phyloP scores from a whole-genome alignment of 2,329 filamentous ascomycete species.

The Alternaria viburni region DNA sequence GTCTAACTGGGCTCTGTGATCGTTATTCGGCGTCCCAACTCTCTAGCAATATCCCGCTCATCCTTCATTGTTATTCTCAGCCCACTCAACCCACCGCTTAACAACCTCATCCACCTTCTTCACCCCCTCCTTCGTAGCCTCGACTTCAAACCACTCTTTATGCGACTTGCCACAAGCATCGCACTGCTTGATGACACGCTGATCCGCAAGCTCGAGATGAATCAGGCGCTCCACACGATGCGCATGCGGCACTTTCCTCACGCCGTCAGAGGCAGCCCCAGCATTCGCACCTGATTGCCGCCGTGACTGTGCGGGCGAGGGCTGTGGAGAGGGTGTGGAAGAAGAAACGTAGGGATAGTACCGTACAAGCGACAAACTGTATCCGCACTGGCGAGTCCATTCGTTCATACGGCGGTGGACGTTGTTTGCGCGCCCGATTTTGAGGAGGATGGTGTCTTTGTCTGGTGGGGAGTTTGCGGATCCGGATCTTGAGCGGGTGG shows the following conservation, averaged over 20 bases:
- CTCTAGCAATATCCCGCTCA: background rate
- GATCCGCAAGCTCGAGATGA: constrained; percentile 79
- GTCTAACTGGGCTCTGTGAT: background rate
- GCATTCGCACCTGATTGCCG: constrained; percentile 28
- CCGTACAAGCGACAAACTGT: constrained; percentile 83
- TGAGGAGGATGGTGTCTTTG: constrained; percentile 68
- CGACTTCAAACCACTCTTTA: constrained; percentile 93
- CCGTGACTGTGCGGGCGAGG: constrained; percentile 28
- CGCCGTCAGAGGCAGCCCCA: constrained; percentile 28
- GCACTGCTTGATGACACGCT: constrained; percentile 69
- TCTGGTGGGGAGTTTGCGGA: constrained; percentile 1
- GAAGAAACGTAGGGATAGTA: constrained; percentile 80
- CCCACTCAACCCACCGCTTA: constrained; percentile 86
- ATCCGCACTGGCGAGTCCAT: constrained; percentile 92
- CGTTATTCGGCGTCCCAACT: background rate
- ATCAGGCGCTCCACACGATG: constrained; percentile 89
- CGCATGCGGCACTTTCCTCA: constrained; percentile 79
- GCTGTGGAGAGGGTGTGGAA: constrained; percentile 34
- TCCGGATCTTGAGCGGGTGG: background rate
- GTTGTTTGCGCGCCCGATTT: constrained; percentile 74
- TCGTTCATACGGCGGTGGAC: constrained; percentile 90
- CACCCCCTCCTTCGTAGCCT: constrained; percentile 74
- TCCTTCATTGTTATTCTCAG: constrained; percentile 55
- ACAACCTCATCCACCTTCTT: constrained; percentile 74
- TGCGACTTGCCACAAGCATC: constrained; percentile 82